These are phyloP conservation scores for Starmerella apis DNA, from an alignment of 805 yeast genomes.

Conservation along the genomic window DNA sequence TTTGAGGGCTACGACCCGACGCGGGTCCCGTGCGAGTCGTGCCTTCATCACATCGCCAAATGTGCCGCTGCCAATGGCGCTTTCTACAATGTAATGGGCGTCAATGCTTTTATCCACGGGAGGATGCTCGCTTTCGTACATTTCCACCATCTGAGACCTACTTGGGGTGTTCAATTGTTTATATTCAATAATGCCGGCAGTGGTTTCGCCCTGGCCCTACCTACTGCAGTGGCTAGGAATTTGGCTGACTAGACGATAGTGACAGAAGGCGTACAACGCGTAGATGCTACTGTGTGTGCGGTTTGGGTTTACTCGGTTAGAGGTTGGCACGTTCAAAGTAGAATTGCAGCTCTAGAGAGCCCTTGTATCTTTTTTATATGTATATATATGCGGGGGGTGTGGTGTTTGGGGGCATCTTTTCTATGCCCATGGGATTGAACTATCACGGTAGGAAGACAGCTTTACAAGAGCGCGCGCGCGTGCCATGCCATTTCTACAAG, in stretches of 20 bases:
- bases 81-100: neutral
- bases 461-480: no score
- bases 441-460: no score
- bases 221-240: neutral
- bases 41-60: slow-evolving; percentile 30
- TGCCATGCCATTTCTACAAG: no score
- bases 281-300: no score
- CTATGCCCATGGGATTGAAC: no score
- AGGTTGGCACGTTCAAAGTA: no score
- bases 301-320: no score
- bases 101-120: neutral
- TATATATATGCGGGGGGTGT: no score
- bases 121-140: neutral
- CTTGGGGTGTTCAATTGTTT: neutral
- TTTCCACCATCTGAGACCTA: neutral
- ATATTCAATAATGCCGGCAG: neutral
- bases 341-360: no score
- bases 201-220: slow-evolving; percentile 1
- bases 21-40: slow-evolving; percentile 19
- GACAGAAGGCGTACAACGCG: neutral
- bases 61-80: slow-evolving; percentile 23
- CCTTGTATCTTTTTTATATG: no score
- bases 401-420: no score
- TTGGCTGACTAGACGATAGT: neutral
- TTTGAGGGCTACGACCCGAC: slow-evolving; percentile 59